Evolutionary conservation across 805 yeast genomes (phyloP), one percentile per base, ranked within the genome.

Genomic region (Candida cerambycidarum): DNA sequence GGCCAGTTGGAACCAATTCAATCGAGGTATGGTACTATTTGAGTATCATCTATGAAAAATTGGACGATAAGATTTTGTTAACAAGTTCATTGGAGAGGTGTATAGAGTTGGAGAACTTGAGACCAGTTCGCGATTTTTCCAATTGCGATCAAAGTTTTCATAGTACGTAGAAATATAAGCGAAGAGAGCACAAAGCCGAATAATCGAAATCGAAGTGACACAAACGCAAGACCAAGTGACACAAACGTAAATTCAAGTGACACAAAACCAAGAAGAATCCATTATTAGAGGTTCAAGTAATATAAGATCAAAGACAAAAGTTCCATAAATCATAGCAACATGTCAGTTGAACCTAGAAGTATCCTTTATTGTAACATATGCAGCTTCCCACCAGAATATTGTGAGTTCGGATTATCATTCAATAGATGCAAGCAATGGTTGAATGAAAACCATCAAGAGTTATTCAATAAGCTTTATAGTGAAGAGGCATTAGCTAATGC

Each of bases 361-460:
- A 78, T 82, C 15, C 56, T 75, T 12, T 88, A 88, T 66, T 88
- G 96, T 61, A 89, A 80, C 4, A 77, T 87, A 11, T 88, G 96
- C 60, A 67, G 88, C 1, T 82, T 77, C 58, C 96, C 96, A n/a
- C 88, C 88, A 3, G 96, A 79, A 63, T 90, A 82, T 67, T 90
- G 98, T 68, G 97, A 92, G 60, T 90, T 90, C 59, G 93, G 96
- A 10, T 86, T 85, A 35, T 68, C 82, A 19, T 75, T 86, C 63
- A 83, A 82, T 58, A 80, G 87, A 58, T 90, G 98, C 67, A 88
- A 85, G 55, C 80, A 76, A 16, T 89, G 97, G 96, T 73, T 92
- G 33, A 69, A 76, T 44, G 79, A 76, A 31, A 69, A 74, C 38
- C 73, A 88, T 53, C 64, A 70, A 2, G 85, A 77, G 12, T 58